These are phyloP conservation scores for Phytopythium montanum DNA, from an alignment of 352 stramenopile species.

Conservation along the genomic window DNA sequence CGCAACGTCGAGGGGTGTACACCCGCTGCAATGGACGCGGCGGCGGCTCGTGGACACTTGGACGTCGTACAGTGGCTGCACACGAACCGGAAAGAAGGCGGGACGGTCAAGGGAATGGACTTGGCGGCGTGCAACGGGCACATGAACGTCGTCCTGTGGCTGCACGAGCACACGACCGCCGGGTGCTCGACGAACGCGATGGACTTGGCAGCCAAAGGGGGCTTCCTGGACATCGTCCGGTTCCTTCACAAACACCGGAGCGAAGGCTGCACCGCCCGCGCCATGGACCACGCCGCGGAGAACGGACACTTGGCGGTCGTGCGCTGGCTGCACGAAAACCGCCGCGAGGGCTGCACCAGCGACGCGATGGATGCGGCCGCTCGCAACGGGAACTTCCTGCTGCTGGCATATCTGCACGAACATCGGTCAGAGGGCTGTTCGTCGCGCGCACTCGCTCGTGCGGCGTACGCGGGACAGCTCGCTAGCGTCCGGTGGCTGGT, in stretches of 20 bases:
- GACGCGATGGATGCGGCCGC: slow-evolving; percentile 42
- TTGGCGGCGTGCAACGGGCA: slow-evolving; percentile 50
- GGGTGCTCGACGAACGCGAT: slow-evolving; percentile 40
- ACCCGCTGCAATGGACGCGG: slow-evolving; percentile 40
- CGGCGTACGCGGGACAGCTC: slow-evolving; percentile 30
- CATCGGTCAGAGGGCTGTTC: slow-evolving; percentile 26
- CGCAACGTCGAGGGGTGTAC: slow-evolving; percentile 33
- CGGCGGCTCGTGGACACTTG: slow-evolving; percentile 27
- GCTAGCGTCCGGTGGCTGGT: slow-evolving; percentile 31
- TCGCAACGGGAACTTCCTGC: slow-evolving; percentile 29
- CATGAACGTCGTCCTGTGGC: slow-evolving; percentile 35
- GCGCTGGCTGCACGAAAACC: slow-evolving; percentile 36
- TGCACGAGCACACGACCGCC: slow-evolving; percentile 30
- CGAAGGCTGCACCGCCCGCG: slow-evolving; percentile 32
- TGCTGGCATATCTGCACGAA: slow-evolving; percentile 29
- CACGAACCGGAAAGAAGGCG: slow-evolving; percentile 29
- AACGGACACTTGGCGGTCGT: slow-evolving; percentile 34
- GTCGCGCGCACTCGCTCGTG: slow-evolving; percentile 14
- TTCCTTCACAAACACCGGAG: slow-evolving; percentile 35
- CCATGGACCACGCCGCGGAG: slow-evolving; percentile 47
- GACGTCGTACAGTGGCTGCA: slow-evolving; percentile 45
- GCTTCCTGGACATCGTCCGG: slow-evolving; percentile 23
- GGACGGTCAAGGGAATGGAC: slow-evolving; percentile 51
- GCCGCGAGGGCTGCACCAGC: slow-evolving; percentile 30
- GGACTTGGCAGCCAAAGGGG: slow-evolving; percentile 33